Evolutionary conservation across 371 early-diverging fungal species (phyloP), one percentile per base, ranked within the genome.

Genomic region (Mortierella sp.): DNA sequence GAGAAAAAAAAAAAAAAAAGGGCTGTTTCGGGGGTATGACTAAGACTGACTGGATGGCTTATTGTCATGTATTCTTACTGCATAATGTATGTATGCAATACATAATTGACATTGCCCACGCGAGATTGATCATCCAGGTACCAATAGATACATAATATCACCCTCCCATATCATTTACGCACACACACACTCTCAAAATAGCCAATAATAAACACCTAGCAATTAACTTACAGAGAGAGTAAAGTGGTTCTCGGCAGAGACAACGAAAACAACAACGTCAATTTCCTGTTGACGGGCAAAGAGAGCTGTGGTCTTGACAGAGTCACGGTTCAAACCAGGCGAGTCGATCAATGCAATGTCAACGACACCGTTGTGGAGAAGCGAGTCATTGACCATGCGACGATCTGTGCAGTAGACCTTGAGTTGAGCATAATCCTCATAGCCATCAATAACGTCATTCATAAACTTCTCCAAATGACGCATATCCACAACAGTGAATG

Each of bases 281-380:
- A 99, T 99, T 81, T 97, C 97, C 78, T 97, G 97, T 86, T 98
- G 98, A 66, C 96, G 94, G 14, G 98, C 95, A 91, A 98, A 97
- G 5, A 98, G 89, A 62, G 96, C 93, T 12, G 95, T 97, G 28
- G 99, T 99, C 84, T 98, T 97, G 77, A 96, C 89, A 32, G 96
- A 94, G 83, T 99, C 98, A 39, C 97, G 94, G 84, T 99, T 99
- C 61, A 99, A 88, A n/a, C 99, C 99, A 11, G 99, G 99, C 1
- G 97, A 97, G 72, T 99, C 99, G 73, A 99, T 98, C 72, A 99
- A 86, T 4, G 94, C 93, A 83, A 99, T 94, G 83, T 99, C 97
- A 24, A 97, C 95, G 5, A 95, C 90, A 37, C 97, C 98, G 78
- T 98, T 97, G 83, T 96, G 93, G 35, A 97, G 89, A 58, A 99